These are phyloP conservation scores for Apiotrichum laibachii DNA, from an alignment of 1,284 basidiomycete genomes.

Conservation along the genomic window DNA sequence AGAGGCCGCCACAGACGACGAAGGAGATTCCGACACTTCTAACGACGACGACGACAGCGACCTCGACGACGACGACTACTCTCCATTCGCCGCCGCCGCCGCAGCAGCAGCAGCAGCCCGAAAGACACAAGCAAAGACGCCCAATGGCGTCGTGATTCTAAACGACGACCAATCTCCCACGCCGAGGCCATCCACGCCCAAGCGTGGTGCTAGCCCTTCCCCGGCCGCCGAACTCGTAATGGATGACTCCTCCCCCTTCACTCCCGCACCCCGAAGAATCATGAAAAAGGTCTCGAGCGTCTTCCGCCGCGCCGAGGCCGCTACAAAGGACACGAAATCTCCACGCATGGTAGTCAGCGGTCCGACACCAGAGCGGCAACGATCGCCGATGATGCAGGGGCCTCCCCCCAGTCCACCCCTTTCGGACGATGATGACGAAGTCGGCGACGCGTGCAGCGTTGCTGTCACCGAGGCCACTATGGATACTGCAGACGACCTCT, in stretches of 20 bases:
- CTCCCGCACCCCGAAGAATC: conserved; percentile 17
- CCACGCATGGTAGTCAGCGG: neutral
- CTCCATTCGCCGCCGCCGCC: neutral
- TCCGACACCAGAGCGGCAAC: conserved; percentile 7
- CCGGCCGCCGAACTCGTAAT: neutral
- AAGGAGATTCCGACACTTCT: conserved; percentile 19
- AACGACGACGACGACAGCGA: conserved; percentile 11
- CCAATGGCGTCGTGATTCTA: neutral
- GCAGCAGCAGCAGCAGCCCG: neutral
- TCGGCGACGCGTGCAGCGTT: conserved; percentile 5
- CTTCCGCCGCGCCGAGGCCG: conserved; percentile 27
- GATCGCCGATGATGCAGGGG: conserved; percentile 36
- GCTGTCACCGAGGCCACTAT: conserved; percentile 12
- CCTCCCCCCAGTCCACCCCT: conserved; percentile 48
- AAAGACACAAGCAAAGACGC: neutral
- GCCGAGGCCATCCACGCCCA: conserved; percentile 1
- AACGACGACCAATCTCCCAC: neutral
- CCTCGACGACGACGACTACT: conserved; percentile 11
- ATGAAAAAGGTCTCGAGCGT: conserved; percentile 38
- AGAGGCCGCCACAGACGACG: conserved; percentile 20
- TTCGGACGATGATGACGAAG: conserved; percentile 29
- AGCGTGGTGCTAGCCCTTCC: too few relatives aligned
- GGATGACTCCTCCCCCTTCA: neutral
- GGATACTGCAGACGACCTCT: neutral
- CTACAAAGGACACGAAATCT: neutral